Evolutionary conservation across 2,329 filamentous ascomycete species (phyloP).

Genomic region (Calonectria honghensis): DNA sequence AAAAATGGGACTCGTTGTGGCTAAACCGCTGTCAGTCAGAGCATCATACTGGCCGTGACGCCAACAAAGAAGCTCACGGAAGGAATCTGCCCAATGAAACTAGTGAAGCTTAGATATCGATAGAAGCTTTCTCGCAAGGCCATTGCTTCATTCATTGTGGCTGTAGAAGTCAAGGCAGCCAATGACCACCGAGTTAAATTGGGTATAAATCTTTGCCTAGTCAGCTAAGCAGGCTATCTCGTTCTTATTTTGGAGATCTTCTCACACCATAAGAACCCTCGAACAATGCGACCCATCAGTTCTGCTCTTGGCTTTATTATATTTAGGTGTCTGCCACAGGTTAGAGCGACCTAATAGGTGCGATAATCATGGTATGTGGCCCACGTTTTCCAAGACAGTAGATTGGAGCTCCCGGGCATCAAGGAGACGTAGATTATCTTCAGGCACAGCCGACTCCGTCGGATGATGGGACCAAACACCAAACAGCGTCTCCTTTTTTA

Average conservation of each 20-base stretch:
- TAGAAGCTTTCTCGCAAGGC: not conserved
- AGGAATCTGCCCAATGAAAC: not conserved
- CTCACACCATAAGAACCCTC: not conserved
- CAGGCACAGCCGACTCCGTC: rapidly evolving
- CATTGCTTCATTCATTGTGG: not conserved
- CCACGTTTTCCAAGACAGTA: not conserved
- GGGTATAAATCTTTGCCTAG: not conserved
- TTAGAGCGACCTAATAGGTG: not conserved
- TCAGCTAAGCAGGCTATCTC: rapidly evolving
- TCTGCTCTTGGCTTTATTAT: rapidly evolving
- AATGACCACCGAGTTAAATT: not conserved
- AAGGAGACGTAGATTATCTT: not conserved
- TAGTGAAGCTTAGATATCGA: not conserved
- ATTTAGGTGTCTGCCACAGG: not conserved
- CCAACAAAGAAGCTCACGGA: not conserved
- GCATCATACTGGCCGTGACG: not conserved
- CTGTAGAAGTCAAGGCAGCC: not conserved
- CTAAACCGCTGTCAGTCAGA: not conserved
- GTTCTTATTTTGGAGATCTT: rapidly evolving
- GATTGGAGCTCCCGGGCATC: not conserved
- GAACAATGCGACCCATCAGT: not conserved
- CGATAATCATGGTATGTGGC: not conserved
- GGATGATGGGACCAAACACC: not conserved
- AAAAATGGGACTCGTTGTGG: not conserved
- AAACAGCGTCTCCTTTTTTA: not conserved